Conservation (phyloP, 768 basidiomycete species). For the Podaxis pistillaris region DNA sequence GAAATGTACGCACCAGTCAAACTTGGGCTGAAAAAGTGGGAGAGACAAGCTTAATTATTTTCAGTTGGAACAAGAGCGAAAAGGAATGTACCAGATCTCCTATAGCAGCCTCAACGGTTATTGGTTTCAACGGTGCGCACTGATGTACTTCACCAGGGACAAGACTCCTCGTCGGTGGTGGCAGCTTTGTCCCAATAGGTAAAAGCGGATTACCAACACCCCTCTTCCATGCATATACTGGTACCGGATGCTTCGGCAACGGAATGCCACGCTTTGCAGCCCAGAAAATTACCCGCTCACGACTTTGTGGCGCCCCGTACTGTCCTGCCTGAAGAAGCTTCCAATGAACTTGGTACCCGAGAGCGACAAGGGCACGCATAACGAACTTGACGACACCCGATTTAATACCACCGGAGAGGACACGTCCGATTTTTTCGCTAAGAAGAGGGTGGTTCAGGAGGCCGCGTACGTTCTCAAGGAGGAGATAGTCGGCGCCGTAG, state of each 20-base stretch:
- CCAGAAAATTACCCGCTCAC: constrained; percentile 67
- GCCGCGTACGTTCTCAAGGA: constrained; percentile 74
- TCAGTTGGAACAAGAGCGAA: constrained; percentile 3
- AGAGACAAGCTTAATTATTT: no score
- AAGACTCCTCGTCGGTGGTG: constrained; percentile 43
- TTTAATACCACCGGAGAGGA: constrained; percentile 38
- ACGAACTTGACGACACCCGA: constrained; percentile 69
- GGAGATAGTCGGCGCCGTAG: constrained; percentile 59
- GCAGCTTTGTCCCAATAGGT: constrained; percentile 40
- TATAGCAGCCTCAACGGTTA: constrained; percentile 67
- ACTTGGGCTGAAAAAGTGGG: constrained; percentile 44
- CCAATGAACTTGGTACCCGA: constrained; percentile 75
- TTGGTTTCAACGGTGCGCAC: constrained; percentile 58
- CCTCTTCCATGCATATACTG: constrained; percentile 50
- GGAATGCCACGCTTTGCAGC: constrained; percentile 56
- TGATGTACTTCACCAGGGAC: constrained; percentile 37
- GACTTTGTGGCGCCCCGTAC: constrained; percentile 71
- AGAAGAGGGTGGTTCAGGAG: constrained; percentile 48
- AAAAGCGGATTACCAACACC: constrained; percentile 34
- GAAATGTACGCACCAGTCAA: constrained; percentile 57
- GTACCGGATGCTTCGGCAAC: constrained; percentile 63
- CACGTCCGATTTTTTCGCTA: constrained; percentile 27
- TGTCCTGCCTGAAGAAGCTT: constrained; percentile 67
- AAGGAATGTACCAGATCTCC: constrained; percentile 57
- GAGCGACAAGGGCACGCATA: constrained; percentile 50